phyloP scores from a whole-genome alignment of 345 rosid species.

The Salix arbutifolia region DNA sequence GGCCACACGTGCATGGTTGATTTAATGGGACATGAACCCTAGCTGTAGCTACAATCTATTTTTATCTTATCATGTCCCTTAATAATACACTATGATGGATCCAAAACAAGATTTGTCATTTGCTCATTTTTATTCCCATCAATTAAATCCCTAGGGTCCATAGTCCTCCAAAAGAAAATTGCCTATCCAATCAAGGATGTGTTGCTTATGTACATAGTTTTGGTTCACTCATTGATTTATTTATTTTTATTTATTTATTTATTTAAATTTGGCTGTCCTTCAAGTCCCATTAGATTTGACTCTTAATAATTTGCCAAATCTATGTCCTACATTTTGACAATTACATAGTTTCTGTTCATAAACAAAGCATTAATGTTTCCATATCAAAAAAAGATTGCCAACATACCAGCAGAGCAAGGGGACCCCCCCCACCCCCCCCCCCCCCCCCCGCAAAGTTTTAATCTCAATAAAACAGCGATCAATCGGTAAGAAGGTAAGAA shows the following conservation, averaged over 20 bases:
- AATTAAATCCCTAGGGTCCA: conserved; percentile 3
- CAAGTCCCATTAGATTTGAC: neutral
- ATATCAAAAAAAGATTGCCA: no score
- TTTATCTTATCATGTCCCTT: neutral
- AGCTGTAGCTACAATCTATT: neutral
- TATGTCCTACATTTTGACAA: conserved; percentile 10
- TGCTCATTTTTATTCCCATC: conserved; percentile 1
- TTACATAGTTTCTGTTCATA: no score
- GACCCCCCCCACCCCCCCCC: no score
- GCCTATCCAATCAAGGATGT: neutral
- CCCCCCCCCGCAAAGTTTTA: no score
- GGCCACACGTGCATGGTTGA: conserved; percentile 16
- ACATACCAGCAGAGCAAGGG: no score
- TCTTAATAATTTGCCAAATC: conserved; percentile 12
- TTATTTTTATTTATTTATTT: neutral
- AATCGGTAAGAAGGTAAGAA: no score
- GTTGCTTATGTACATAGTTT: no score
- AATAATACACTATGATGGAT: neutral
- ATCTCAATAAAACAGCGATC: no score
- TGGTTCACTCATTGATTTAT: neutral
- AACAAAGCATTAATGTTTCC: no score
- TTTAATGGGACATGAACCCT: neutral
- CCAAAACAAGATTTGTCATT: conserved; percentile 9
- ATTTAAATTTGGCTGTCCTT: neutral
- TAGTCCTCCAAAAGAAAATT: neutral